Percentiles rank a stretch among this genome's conserved stretches.
These are phyloP conservation scores for Ganoderma meredithae DNA, from an alignment of 1,284 basidiomycete genomes.

Conservation along the genomic window DNA sequence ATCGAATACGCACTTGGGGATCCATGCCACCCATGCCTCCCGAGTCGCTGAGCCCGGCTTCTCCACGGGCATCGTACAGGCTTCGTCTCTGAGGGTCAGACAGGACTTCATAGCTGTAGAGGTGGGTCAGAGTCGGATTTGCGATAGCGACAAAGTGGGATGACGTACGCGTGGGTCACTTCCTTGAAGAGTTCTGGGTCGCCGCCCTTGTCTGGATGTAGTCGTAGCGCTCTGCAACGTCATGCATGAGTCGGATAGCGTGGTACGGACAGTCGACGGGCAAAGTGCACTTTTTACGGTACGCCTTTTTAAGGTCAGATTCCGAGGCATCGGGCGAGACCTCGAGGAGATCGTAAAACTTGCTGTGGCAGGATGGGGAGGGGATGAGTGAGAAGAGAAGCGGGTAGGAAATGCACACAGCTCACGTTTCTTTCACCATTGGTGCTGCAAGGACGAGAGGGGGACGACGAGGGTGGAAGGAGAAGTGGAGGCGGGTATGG, in stretches of 20 bases:
- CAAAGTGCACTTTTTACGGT: constrained; percentile 84
- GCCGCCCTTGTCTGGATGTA: constrained; percentile 97
- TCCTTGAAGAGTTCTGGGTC: constrained; percentile 99
- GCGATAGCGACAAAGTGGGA: constrained; percentile 17
- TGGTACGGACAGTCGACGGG: background rate
- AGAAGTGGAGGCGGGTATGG: constrained; percentile 33
- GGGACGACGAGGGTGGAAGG: constrained; percentile 18
- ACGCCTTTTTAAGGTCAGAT: constrained; percentile 91
- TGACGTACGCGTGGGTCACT: constrained; percentile 90
- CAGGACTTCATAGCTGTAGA: constrained; percentile 87
- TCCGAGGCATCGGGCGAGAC: constrained; percentile 81
- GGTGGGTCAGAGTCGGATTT: background rate
- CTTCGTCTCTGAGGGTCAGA: constrained; percentile 89
- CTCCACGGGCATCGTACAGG: constrained; percentile 93
- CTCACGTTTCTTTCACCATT: constrained; percentile 75
- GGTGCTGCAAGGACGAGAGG: constrained; percentile 13
- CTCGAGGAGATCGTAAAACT: constrained; percentile 91
- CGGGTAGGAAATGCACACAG: background rate
- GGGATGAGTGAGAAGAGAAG: constrained; percentile 9
- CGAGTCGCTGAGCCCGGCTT: constrained; percentile 89
- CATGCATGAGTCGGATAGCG: constrained; percentile 26
- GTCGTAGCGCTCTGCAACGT: constrained; percentile 74
- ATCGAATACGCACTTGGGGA: constrained; percentile 70
- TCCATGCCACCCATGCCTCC: constrained; percentile 97
- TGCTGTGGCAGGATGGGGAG: constrained; percentile 52